Conservation (phyloP, 345 rosid species). For the Linum tenue region DNA sequence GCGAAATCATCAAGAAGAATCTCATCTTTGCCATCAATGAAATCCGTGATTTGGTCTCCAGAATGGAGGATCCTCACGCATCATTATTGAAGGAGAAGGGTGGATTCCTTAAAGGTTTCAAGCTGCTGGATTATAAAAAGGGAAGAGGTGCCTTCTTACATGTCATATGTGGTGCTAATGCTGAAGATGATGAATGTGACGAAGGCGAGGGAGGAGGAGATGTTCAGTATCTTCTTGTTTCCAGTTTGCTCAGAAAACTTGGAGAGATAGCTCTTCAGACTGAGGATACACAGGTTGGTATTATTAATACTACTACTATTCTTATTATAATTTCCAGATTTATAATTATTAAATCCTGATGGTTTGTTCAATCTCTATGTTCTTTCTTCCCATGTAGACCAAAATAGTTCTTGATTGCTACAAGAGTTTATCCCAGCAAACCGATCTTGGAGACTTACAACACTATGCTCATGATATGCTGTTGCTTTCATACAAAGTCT, state of each 20-base stretch:
- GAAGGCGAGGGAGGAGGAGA: constrained; percentile 28
- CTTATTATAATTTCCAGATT: not conserved
- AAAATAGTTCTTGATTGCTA: constrained; percentile 51
- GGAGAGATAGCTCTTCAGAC: constrained; percentile 73
- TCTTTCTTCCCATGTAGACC: constrained; percentile 42
- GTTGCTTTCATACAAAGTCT: constrained; percentile 72
- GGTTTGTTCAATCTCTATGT: not conserved
- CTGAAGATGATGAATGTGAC: constrained; percentile 6
- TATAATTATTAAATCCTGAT: not conserved
- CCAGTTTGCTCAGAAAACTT: constrained; percentile 54
- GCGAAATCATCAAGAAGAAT: constrained; percentile 41
- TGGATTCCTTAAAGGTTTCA: constrained; percentile 58
- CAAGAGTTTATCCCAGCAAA: constrained; percentile 28
- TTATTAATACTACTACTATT: not conserved
- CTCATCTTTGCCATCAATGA: constrained; percentile 46
- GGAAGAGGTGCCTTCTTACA: constrained; percentile 45
- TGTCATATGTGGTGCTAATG: constrained; percentile 30
- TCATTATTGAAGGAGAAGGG: constrained; percentile 57
- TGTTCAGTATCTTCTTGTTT: constrained; percentile 32
- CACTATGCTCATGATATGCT: constrained; percentile 49
- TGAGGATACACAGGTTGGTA: constrained; percentile 66
- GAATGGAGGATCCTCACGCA: constrained; percentile 24
- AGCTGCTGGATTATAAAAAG: constrained; percentile 53
- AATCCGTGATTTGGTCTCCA: constrained; percentile 47
- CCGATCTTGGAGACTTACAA: constrained; percentile 36